Conservation (phyloP, 768 basidiomycete species). For the Pulveroboletus sp. region DNA sequence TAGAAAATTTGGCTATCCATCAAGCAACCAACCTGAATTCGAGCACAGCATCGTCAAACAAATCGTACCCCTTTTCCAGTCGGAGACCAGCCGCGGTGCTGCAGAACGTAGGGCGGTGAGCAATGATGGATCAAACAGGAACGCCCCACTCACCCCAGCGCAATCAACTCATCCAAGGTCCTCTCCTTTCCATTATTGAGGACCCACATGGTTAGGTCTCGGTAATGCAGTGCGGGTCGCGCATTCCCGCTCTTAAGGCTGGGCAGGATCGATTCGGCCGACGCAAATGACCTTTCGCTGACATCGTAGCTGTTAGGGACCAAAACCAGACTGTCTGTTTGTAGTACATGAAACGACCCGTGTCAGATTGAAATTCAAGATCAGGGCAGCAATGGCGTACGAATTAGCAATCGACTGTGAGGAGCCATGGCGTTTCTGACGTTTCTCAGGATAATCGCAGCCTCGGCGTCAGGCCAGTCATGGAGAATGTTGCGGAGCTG, state of each 20-base stretch:
- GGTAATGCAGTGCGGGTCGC: slow-evolving; percentile 37
- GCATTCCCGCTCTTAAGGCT: slow-evolving; percentile 45
- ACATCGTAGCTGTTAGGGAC: slow-evolving; percentile 6
- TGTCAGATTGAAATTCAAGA: not conserved
- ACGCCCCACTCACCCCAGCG: slow-evolving; percentile 35
- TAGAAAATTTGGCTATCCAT: too few relatives aligned
- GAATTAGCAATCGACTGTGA: slow-evolving; percentile 31
- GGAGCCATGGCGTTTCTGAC: slow-evolving; percentile 29
- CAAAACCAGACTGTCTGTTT: slow-evolving; percentile 22
- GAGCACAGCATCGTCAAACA: slow-evolving; percentile 22
- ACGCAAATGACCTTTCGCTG: slow-evolving; percentile 1
- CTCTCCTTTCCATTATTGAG: slow-evolving; percentile 41
- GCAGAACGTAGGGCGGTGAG: not conserved
- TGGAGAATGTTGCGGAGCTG: slow-evolving; percentile 31
- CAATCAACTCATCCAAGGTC: slow-evolving; percentile 37
- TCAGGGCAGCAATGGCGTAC: slow-evolving; percentile 16
- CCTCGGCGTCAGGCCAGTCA: slow-evolving; percentile 36
- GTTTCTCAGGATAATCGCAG: slow-evolving; percentile 28
- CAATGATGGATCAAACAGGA: not conserved
- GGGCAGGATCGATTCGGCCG: slow-evolving; percentile 41
- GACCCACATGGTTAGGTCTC: slow-evolving; percentile 46
- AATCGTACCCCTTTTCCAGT: slow-evolving; percentile 26
- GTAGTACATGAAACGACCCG: not conserved
- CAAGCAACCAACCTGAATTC: slow-evolving; percentile 20
- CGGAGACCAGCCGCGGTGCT: slow-evolving; percentile 18